Evolutionary conservation across 306 rosid species (phyloP).

Genomic region (Abrus precatorius): DNA sequence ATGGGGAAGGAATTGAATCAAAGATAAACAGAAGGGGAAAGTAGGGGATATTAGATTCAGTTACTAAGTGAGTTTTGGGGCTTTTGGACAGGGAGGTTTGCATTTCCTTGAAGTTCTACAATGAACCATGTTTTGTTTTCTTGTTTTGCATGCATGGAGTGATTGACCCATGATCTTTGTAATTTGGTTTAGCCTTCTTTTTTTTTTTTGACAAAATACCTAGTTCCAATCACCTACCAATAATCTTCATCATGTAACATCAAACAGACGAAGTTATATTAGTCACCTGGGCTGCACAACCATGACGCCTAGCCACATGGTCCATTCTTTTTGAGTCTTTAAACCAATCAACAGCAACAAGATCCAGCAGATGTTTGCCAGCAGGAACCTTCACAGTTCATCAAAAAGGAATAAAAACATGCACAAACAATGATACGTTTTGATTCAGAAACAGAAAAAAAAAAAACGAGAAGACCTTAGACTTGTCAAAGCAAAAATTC

Average conservation of each 20-base stretch:
- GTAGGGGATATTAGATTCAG: not conserved
- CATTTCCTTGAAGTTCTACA: constrained; percentile 13
- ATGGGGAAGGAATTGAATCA: constrained; percentile 5
- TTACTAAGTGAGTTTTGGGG: constrained; percentile 9
- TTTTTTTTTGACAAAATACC: not conserved
- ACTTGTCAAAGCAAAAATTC: constrained; percentile 84
- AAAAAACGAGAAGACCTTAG: constrained; percentile 71
- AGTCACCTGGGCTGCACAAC: constrained; percentile 96
- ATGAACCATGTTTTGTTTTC: not conserved
- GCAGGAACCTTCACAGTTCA: constrained; percentile 79
- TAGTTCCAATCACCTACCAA: constrained; percentile 31
- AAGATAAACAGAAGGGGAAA: not conserved
- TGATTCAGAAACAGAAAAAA: constrained; percentile 25
- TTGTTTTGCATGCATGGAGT: not conserved
- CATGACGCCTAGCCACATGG: constrained; percentile 93
- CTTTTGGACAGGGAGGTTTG: constrained; percentile 3
- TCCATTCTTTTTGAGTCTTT: constrained; percentile 98
- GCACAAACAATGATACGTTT: constrained; percentile 30
- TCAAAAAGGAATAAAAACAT: constrained; percentile 52
- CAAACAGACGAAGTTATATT: constrained; percentile 4
- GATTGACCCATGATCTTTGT: constrained; percentile 24
- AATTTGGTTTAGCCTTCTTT: constrained; percentile 17
- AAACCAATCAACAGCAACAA: constrained; percentile 98
- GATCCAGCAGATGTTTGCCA: constrained; percentile 96
- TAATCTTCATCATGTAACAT: constrained; percentile 39